phyloP scores from a whole-genome alignment of 1,284 basidiomycete genomes.

The Termitomyces sp. region DNA sequence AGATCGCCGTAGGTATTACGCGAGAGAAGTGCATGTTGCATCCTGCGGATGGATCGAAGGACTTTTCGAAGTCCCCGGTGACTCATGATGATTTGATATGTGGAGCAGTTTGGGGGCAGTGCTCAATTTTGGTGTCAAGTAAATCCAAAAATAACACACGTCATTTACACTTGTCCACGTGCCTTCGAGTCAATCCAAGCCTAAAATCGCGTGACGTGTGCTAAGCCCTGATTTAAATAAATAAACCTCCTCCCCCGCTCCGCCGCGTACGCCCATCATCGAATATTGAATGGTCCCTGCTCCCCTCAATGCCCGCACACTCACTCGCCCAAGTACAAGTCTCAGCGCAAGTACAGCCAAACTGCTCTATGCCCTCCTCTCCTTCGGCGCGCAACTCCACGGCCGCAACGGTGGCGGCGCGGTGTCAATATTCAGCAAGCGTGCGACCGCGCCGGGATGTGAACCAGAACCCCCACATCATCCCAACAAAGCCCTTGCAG shows the following conservation, averaged over 20 bases:
- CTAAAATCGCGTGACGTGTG: neutral
- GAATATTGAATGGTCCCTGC: constrained; percentile 33
- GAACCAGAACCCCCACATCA: neutral
- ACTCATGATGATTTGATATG: too few species aligned
- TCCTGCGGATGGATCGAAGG: too few species aligned
- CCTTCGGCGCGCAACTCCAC: constrained; percentile 35
- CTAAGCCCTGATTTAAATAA: neutral
- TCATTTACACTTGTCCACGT: neutral
- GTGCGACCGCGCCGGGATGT: neutral
- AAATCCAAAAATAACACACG: neutral
- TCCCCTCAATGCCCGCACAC: constrained; percentile 24
- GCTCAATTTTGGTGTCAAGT: too few species aligned
- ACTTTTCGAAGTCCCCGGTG: neutral
- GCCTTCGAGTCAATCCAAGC: neutral
- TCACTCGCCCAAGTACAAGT: constrained; percentile 8
- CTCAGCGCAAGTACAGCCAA: constrained; percentile 26
- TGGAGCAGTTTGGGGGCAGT: neutral
- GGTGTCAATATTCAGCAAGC: neutral
- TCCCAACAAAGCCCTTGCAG: constrained; percentile 41
- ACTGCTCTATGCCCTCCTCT: constrained; percentile 40
- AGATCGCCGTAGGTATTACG: neutral
- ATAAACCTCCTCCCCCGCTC: too few species aligned
- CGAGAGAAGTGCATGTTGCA: neutral
- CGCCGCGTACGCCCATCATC: neutral
- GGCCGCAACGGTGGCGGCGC: constrained; percentile 22